Conservation (phyloP, 2,329 filamentous ascomycete genomes). For the Trichoderma sp. region DNA sequence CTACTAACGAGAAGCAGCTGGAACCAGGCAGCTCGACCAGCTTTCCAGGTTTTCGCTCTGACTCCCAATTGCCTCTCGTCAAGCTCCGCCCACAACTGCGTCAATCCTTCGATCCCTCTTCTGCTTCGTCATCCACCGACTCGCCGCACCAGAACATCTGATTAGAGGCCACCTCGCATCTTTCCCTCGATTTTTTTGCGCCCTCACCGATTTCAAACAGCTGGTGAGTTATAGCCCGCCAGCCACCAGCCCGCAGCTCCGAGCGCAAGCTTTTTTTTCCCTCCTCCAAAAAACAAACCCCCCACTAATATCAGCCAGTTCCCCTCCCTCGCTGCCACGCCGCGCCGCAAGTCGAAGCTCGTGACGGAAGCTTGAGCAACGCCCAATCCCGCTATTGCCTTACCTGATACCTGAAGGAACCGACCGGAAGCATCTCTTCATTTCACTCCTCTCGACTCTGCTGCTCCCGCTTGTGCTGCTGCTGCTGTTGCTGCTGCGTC, state of each 20-base stretch:
- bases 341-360: conserved; percentile 25
- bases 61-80: background rate
- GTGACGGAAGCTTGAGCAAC: conserved; percentile 26
- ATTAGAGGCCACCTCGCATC: conserved; percentile 25
- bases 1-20: background rate
- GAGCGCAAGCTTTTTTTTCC: conserved; percentile 6
- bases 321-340: conserved; percentile 22
- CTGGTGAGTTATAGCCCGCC: background rate
- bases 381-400: background rate
- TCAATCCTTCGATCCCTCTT: background rate
- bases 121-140: conserved; percentile 9
- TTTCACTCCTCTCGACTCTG: background rate
- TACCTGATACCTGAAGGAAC: too few species aligned
- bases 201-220: background rate
- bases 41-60: conserved; percentile 16
- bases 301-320: conserved; percentile 22
- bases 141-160: too few species aligned
- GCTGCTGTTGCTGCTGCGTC: too few species aligned
- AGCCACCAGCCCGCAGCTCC: background rate
- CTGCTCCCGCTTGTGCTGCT: too few species aligned
- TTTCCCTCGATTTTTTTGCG: background rate
- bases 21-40: conserved; percentile 14
- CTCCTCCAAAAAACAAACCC: conserved; percentile 2
- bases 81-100: conserved; percentile 7
- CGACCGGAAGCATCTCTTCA: background rate